These are phyloP conservation scores for Anastatica hierochuntica DNA, from an alignment of 345 rosid genomes.

Conservation along the genomic window DNA sequence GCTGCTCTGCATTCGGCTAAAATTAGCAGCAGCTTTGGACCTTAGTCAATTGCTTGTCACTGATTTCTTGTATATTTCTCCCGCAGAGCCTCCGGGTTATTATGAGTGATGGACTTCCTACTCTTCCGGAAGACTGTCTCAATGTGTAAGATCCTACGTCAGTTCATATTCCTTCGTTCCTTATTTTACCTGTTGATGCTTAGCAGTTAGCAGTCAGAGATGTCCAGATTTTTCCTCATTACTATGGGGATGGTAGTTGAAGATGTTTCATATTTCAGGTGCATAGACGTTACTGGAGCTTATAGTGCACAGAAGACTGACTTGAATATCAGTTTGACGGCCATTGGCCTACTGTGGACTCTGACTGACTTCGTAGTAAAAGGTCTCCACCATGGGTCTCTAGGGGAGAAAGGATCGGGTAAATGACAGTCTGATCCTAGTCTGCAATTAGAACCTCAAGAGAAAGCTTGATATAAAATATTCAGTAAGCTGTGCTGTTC, in stretches of 20 bases:
- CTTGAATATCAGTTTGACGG: conserved; percentile 89
- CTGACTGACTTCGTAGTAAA: conserved; percentile 83
- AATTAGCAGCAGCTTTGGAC: not conserved
- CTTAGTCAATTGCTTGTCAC: conserved; percentile 1
- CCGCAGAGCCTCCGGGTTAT: conserved; percentile 77
- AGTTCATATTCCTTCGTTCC: not conserved
- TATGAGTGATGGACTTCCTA: conserved; percentile 85
- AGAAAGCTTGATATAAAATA: not conserved
- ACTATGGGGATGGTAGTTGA: conserved; percentile 9
- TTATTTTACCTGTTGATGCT: not conserved
- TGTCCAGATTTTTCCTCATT: not conserved
- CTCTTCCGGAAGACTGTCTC: conserved; percentile 73
- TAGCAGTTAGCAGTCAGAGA: conserved; percentile 5
- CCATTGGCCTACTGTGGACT: conserved; percentile 92
- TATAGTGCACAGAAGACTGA: conserved; percentile 89
- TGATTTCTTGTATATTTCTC: conserved; percentile 24
- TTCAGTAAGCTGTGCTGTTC: conserved; percentile 4
- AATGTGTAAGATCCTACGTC: conserved; percentile 51
- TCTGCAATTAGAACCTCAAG: conserved; percentile 1
- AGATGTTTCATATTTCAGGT: conserved; percentile 45
- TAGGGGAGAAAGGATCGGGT: conserved; percentile 54
- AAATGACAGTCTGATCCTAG: conserved; percentile 13
- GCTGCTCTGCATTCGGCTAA: not conserved
- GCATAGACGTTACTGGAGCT: conserved; percentile 96
- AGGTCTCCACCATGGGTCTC: conserved; percentile 38